These are phyloP conservation scores for Sugiyamaella valdiviana DNA, from an alignment of 805 yeast species.

Conservation along the genomic window DNA sequence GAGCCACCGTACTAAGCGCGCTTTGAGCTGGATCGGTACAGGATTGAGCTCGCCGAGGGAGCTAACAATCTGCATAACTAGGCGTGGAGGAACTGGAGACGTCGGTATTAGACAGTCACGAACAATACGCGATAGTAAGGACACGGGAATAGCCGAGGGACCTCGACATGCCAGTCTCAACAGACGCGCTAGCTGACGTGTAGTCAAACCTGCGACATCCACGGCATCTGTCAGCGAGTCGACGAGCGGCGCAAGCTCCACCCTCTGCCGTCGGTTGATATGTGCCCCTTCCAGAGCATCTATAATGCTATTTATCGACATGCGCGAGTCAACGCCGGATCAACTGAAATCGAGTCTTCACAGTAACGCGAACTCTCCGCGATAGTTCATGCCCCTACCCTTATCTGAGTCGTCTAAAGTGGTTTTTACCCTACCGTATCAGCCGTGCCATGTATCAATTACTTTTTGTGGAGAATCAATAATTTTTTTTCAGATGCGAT, in stretches of 20 bases:
- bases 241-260: background rate
- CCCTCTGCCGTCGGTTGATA: background rate
- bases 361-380: background rate
- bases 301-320: background rate
- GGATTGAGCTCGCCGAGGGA: constrained; percentile 8
- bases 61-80: constrained; percentile 27
- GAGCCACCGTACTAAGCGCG: constrained; percentile 20
- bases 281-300: background rate
- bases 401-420: background rate
- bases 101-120: constrained; percentile 17
- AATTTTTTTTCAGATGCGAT: background rate
- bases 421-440: no score
- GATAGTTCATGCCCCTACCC: background rate
- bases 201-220: background rate
- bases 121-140: constrained; percentile 7
- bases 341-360: background rate
- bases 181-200: background rate
- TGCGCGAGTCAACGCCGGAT: background rate
- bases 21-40: constrained; percentile 9
- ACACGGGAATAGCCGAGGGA: constrained; percentile 3
- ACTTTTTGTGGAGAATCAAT: no score
- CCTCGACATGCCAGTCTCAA: background rate
- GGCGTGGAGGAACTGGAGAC: constrained; percentile 22
- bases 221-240: background rate
- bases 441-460: no score